Conservation (phyloP, 345 rosid species). For the Hibiscus mutabilis region DNA sequence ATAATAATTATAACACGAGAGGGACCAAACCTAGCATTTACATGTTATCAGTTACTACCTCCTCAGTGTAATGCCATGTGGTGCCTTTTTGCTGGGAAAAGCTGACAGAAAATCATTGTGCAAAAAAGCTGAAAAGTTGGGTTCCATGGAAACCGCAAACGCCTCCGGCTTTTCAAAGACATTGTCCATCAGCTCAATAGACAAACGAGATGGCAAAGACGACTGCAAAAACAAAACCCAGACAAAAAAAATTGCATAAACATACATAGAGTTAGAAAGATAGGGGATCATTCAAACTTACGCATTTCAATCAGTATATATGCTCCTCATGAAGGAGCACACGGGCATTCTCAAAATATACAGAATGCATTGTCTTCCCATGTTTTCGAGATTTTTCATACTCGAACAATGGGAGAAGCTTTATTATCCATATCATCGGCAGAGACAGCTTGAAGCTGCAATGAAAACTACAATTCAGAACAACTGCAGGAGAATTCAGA, state of each 20-base stretch:
- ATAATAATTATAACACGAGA: background rate
- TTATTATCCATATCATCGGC: slow-evolving; percentile 80
- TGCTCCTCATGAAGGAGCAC: slow-evolving; percentile 86
- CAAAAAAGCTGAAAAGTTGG: slow-evolving; percentile 68
- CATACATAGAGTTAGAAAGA: background rate
- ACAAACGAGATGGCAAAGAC: slow-evolving; percentile 45
- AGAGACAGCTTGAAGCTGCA: slow-evolving; percentile 88
- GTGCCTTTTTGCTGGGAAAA: slow-evolving; percentile 61
- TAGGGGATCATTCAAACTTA: slow-evolving; percentile 31
- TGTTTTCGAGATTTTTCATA: slow-evolving; percentile 67
- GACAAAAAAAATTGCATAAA: background rate
- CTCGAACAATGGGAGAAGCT: slow-evolving; percentile 78
- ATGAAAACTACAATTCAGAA: slow-evolving; percentile 20
- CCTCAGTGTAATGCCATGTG: slow-evolving; percentile 45
- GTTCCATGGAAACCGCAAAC: slow-evolving; percentile 80
- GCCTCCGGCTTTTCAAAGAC: slow-evolving; percentile 71
- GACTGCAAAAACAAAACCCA: slow-evolving; percentile 35
- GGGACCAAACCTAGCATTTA: background rate
- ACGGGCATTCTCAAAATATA: slow-evolving; percentile 75
- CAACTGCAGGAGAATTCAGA: slow-evolving; percentile 10
- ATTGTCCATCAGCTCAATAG: slow-evolving; percentile 85
- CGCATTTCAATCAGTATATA: slow-evolving; percentile 77
- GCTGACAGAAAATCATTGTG: slow-evolving; percentile 64
- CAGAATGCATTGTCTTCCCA: slow-evolving; percentile 54
- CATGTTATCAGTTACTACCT: slow-evolving; percentile 45